Evolutionary conservation across 2,329 filamentous ascomycete genomes (phyloP).

Genomic region (Aspergillus sojae): DNA sequence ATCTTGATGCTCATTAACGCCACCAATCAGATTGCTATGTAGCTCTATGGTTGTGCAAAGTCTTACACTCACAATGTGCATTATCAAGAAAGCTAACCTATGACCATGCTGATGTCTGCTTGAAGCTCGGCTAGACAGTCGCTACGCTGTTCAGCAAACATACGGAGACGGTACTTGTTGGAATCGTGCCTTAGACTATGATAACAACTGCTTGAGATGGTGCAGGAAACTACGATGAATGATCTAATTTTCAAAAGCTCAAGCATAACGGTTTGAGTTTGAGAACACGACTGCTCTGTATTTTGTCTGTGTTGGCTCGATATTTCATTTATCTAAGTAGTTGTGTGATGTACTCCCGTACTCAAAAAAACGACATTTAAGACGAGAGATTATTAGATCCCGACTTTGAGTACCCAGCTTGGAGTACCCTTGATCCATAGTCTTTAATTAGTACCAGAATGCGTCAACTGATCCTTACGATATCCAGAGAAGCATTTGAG

Average conservation of each 20-base stretch:
- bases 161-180: background rate
- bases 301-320: background rate
- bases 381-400: background rate
- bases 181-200: constrained; percentile 23
- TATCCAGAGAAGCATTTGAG: background rate
- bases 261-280: constrained; percentile 40
- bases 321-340: background rate
- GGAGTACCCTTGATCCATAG: background rate
- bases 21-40: too few relatives aligned
- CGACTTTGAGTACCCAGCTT: background rate
- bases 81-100: background rate
- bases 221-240: constrained; percentile 26
- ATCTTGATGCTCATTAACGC: too few relatives aligned
- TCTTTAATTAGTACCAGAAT: background rate
- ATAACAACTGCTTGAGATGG: constrained; percentile 31
- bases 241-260: constrained; percentile 23
- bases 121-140: background rate
- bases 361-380: background rate
- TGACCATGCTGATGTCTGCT: background rate
- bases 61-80: too few relatives aligned
- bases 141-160: background rate
- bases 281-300: constrained; percentile 5
- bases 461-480: background rate
- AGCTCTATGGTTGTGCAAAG: too few relatives aligned
- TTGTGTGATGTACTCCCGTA: background rate